phyloP scores from a whole-genome alignment of 1,139 yeast genomes.

The Arxiozyma telluris region DNA sequence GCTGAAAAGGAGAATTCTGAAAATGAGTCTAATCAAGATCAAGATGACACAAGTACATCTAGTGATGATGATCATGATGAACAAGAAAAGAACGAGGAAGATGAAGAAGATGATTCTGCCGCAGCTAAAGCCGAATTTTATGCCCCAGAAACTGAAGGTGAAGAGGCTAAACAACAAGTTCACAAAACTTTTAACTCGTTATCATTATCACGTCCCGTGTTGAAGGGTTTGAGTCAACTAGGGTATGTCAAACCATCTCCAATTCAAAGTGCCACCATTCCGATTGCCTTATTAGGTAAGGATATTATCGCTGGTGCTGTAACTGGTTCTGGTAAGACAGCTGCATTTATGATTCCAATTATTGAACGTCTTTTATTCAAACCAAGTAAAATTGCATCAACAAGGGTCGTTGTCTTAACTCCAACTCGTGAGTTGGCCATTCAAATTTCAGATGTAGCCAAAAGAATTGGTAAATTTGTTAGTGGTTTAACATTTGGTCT shows the following conservation, averaged over 20 bases:
- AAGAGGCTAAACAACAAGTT: constrained; percentile 36
- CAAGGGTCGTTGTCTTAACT: constrained; percentile 80
- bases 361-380: constrained; percentile 85
- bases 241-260: constrained; percentile 87
- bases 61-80: constrained; percentile 50
- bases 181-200: constrained; percentile 67
- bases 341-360: constrained; percentile 94
- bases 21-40: constrained; percentile 90
- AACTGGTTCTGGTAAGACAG: constrained; percentile 99
- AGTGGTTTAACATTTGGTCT: constrained; percentile 72
- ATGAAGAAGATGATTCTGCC: constrained; percentile 43
- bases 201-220: constrained; percentile 79
- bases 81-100: constrained; percentile 26
- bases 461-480: constrained; percentile 69
- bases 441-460: constrained; percentile 91
- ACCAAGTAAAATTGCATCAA: constrained; percentile 75
- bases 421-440: constrained; percentile 98
- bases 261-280: constrained; percentile 87
- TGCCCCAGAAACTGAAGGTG: constrained; percentile 47
- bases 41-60: constrained; percentile 63
- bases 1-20: constrained; percentile 58
- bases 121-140: constrained; percentile 64
- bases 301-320: constrained; percentile 99
- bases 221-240: constrained; percentile 69
- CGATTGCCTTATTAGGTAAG: constrained; percentile 84